phyloP scores from a whole-genome alignment of 495 filamentous ascomycete genomes.

The Lasiosphaeria ovina region DNA sequence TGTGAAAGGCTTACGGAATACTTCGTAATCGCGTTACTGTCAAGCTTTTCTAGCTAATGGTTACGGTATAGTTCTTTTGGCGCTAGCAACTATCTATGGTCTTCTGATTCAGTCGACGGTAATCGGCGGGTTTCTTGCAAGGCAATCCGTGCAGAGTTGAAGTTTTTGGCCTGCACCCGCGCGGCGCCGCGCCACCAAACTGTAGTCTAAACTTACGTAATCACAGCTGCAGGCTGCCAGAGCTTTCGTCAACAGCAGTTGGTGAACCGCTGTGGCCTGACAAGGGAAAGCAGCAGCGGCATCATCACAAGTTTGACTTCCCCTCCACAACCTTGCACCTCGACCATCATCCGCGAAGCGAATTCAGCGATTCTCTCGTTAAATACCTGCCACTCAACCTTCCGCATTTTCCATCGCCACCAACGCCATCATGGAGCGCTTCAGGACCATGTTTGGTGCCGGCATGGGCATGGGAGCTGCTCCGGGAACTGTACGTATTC shows the following conservation, averaged over 20 bases:
- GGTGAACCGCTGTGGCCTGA: slow-evolving; percentile 5
- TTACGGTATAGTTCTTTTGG: too few species aligned
- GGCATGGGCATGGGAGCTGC: slow-evolving; percentile 72
- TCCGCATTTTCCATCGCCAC: not conserved
- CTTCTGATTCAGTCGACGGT: too few species aligned
- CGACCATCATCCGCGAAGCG: not conserved
- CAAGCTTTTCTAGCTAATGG: too few species aligned
- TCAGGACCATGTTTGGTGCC: slow-evolving; percentile 78
- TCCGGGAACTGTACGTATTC: slow-evolving; percentile 70
- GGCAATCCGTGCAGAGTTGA: too few species aligned
- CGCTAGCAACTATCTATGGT: too few species aligned
- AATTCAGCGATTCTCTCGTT: not conserved
- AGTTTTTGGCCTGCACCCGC: too few species aligned
- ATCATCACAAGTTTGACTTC: slow-evolving; percentile 1
- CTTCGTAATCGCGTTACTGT: too few species aligned
- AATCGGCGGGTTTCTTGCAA: too few species aligned
- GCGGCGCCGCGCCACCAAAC: too few species aligned
- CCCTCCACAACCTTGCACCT: slow-evolving; percentile 5
- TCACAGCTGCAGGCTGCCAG: slow-evolving; percentile 34
- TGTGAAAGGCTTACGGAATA: too few species aligned
- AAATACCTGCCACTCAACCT: not conserved
- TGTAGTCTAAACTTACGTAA: too few species aligned
- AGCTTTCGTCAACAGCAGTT: slow-evolving; percentile 36
- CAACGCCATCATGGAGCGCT: slow-evolving; percentile 68
- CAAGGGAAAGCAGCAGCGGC: slow-evolving; percentile 13